These are phyloP conservation scores for Pleurotus ostreatus DNA, from an alignment of 768 basidiomycete genomes.

Conservation along the genomic window DNA sequence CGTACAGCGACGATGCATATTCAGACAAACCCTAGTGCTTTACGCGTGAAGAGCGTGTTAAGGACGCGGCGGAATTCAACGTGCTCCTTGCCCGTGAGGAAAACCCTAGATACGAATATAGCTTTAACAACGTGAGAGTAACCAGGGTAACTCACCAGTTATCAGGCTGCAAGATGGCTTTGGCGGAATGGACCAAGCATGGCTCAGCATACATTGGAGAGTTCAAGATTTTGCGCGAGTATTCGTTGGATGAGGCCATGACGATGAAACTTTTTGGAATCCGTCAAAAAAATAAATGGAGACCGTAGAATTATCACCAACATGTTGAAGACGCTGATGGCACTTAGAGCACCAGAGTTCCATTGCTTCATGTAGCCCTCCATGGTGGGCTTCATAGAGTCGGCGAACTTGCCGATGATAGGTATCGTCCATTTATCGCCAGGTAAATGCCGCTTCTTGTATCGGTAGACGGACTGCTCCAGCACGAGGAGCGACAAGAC, in stretches of 20 bases:
- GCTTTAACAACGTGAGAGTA: conserved; percentile 59
- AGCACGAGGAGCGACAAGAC: conserved; percentile 72
- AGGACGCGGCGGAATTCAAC: conserved; percentile 87
- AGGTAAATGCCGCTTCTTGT: conserved; percentile 85
- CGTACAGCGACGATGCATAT: conserved; percentile 7
- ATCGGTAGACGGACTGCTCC: conserved; percentile 86
- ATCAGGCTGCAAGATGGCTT: conserved; percentile 86
- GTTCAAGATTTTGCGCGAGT: conserved; percentile 92
- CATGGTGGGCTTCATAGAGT: conserved; percentile 88
- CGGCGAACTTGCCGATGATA: conserved; percentile 94
- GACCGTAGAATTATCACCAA: conserved; percentile 30
- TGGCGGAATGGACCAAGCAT: conserved; percentile 89
- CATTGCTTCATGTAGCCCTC: conserved; percentile 91
- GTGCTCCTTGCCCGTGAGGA: conserved; percentile 81
- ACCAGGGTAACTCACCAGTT: conserved; percentile 56
- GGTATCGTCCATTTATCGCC: conserved; percentile 93
- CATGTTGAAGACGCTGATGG: conserved; percentile 98
- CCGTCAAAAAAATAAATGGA: conserved; percentile 1
- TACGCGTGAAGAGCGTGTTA: conserved; percentile 90
- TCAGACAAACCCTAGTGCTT: conserved; percentile 76
- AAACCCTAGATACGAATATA: conserved; percentile 98
- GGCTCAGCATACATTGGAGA: conserved; percentile 91
- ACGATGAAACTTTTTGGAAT: conserved; percentile 85
- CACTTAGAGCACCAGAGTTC: conserved; percentile 84
- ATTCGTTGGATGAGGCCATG: conserved; percentile 93